Percentiles rank a stretch among this genome's conserved stretches.
Conservation (phyloP, 1,284 basidiomycete species). For the Moesziomyces aphidis region DNA sequence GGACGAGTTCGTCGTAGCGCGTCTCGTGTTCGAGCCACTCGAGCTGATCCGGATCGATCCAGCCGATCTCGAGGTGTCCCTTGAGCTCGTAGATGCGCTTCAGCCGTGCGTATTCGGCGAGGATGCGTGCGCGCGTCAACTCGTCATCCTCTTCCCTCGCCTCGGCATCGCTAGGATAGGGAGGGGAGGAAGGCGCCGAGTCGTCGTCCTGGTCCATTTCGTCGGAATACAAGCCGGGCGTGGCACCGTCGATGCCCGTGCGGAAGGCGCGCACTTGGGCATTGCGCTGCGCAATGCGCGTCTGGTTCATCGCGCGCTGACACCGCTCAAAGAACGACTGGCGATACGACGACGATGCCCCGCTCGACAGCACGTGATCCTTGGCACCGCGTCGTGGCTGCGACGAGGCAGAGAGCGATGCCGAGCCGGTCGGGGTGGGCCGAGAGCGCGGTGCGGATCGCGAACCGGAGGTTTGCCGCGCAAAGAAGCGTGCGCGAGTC, state of each 20-base stretch:
- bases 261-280: conserved; percentile 9
- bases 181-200: neutral
- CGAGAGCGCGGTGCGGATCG: conserved; percentile 6
- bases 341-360: conserved; percentile 14
- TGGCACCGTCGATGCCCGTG: conserved; percentile 18
- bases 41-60: conserved; percentile 48
- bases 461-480: conserved; percentile 12
- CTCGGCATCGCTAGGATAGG: neutral
- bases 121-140: conserved; percentile 30
- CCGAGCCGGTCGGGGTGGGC: conserved; percentile 15
- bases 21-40: conserved; percentile 32
- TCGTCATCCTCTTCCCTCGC: conserved; percentile 43
- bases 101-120: conserved; percentile 42
- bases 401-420: neutral
- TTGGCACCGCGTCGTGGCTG: conserved; percentile 7
- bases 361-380: conserved; percentile 5
- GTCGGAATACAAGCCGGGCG: conserved; percentile 17
- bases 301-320: conserved; percentile 29
- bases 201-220: conserved; percentile 26
- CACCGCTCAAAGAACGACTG: conserved; percentile 40
- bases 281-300: neutral
- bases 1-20: conserved; percentile 2
- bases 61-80: conserved; percentile 43
- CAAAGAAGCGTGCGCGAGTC: conserved; percentile 32
- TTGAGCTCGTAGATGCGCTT: conserved; percentile 45